Base-by-base conservation (phyloP, 495 filamentous ascomycete species). In the Neurospora hispaniola region DNA sequence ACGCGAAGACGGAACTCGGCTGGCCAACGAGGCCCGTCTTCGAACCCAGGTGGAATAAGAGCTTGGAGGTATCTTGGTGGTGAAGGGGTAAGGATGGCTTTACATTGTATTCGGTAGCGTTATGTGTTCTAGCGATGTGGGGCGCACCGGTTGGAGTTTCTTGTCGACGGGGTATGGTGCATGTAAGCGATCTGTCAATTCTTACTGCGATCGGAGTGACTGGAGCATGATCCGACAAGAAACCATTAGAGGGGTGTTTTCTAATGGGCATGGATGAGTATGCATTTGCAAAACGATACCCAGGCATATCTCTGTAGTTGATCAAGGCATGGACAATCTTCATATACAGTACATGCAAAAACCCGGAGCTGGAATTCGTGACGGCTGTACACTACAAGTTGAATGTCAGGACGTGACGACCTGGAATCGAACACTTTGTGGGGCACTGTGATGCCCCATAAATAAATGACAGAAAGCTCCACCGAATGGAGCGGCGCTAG, bases 1-100 rank as follows among this genome's bases (percentile, higher is more conserved):
- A 18, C 75, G 76, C 62, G 78, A 78, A 38, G 74, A 44, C 3
- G 80, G 78, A 8, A 73, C 76, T 5, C 71, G 69, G 68, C 70
- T 75, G 69, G 80, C 80, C 38, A 81, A 81, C 54, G 79, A 81
- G 72, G 79, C 78, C 12, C 73, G 70, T 69, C 38, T 46, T 27
- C 78, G 72, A 73, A 81, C 76, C 20, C 72, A 74, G 69, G 74
- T 75, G 54, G 54, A 66, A 66, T 66, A 35, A 66, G 27, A 2
- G 6, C 54, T 66, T 18, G 54, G 54, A 16, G 54, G 12, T 62
- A 23, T 16, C 23, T 62, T 62, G 6, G 23, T 35, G 54, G 14
- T 66, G 54, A 38, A 35, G 54, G 27, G 27, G 5, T 35, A 66
- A 18, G 54, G 23, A 7, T 66, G 27, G 23, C 54, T 66, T 66